Evolutionary conservation across 331 rosid genomes (phyloP).

Genomic region (Prunus yedoensis): DNA sequence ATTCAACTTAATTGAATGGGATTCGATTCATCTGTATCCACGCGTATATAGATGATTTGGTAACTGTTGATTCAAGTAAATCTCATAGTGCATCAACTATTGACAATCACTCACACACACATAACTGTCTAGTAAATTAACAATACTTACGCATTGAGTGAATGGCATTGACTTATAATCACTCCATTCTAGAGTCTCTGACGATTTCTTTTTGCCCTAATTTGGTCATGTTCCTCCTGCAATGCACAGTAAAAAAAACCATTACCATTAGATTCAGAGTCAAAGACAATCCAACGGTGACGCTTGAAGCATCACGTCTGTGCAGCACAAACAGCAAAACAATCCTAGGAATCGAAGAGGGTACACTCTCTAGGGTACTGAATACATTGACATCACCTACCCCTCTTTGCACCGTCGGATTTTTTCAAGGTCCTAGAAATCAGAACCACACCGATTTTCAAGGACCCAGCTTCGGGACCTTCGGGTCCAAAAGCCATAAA

Average conservation of each 20-base stretch:
- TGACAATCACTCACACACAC: too few relatives aligned
- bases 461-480: not conserved
- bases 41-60: too few relatives aligned
- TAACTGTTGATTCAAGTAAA: too few relatives aligned
- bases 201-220: slow-evolving; percentile 60
- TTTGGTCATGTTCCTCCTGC: slow-evolving; percentile 89
- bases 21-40: too few relatives aligned
- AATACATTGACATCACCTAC: not conserved
- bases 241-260: not conserved
- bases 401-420: slow-evolving; percentile 26
- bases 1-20: not conserved
- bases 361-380: not conserved
- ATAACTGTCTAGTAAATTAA: not conserved
- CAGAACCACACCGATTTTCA: slow-evolving; percentile 37
- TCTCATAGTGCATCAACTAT: rapidly evolving
- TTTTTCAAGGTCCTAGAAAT: slow-evolving; percentile 33
- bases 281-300: slow-evolving; percentile 3
- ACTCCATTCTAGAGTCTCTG: slow-evolving; percentile 60
- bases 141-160: slow-evolving; percentile 72
- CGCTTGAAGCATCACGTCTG: not conserved
- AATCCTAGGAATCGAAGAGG: slow-evolving; percentile 26
- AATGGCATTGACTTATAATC: slow-evolving; percentile 94
- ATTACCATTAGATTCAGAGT: not conserved
- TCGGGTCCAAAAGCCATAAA: slow-evolving; percentile 10
- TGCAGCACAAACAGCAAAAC: too few relatives aligned